Evolutionary conservation across 2,329 filamentous ascomycete species (phyloP).

Genomic region (Stemphylium beticola): DNA sequence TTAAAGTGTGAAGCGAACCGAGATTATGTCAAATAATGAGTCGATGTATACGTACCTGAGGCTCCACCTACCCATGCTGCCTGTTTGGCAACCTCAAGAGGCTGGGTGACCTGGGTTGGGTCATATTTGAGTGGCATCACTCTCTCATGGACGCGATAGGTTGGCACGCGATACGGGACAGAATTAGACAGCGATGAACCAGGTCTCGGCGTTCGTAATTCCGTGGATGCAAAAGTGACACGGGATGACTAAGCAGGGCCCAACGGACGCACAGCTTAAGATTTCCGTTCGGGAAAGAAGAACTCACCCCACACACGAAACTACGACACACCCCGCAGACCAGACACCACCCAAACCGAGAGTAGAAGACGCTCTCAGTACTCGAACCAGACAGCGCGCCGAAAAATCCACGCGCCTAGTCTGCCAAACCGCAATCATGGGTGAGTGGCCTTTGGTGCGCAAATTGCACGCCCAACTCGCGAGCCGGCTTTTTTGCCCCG

Average conservation of each 20-base stretch:
- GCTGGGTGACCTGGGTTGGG: constrained; percentile 33
- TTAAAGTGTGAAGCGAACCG: not conserved
- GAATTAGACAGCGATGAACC: not conserved
- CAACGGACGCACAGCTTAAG: constrained; percentile 34
- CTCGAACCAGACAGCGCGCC: constrained; percentile 44
- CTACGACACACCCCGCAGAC: constrained; percentile 32
- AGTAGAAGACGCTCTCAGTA: constrained; percentile 38
- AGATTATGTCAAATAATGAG: constrained; percentile 2
- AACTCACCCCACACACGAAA: constrained; percentile 24
- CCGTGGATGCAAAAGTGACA: constrained; percentile 12
- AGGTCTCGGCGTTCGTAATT: constrained; percentile 12
- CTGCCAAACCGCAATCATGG: constrained; percentile 64
- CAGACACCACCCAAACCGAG: constrained; percentile 35
- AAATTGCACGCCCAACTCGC: constrained; percentile 26
- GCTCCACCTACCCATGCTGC: constrained; percentile 37
- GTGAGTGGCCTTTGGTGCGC: constrained; percentile 47
- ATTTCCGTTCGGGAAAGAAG: constrained; percentile 23
- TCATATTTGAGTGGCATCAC: constrained; percentile 33
- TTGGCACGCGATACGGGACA: not conserved
- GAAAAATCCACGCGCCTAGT: constrained; percentile 43
- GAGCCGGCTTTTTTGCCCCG: constrained; percentile 37
- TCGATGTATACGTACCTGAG: constrained; percentile 32
- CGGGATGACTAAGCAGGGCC: constrained; percentile 25
- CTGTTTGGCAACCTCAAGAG: constrained; percentile 33
- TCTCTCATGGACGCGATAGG: constrained; percentile 24